phyloP scores from a whole-genome alignment of 78 protist species.

The Dictyostelium brefeldianum region DNA sequence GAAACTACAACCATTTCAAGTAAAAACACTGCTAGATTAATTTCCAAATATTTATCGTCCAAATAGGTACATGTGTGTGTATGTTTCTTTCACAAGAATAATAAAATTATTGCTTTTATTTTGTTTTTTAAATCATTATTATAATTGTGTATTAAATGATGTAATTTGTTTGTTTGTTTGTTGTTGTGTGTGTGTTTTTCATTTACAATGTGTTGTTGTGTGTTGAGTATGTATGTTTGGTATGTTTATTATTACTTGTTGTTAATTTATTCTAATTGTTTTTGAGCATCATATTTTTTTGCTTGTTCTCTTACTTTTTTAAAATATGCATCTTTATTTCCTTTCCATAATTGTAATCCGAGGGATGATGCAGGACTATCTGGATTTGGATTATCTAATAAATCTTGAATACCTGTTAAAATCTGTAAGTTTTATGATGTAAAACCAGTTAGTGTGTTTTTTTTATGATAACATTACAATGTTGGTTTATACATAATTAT shows the following conservation, averaged over 20 bases:
- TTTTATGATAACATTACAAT: background rate
- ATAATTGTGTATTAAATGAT: background rate
- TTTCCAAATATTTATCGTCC: slow-evolving; percentile 9
- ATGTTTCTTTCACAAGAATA: background rate
- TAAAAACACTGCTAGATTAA: slow-evolving; percentile 65
- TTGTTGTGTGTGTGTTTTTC: background rate
- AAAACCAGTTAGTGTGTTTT: background rate
- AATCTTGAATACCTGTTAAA: slow-evolving; percentile 96
- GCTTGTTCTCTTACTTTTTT: slow-evolving; percentile 71
- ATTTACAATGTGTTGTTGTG: background rate
- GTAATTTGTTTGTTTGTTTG: background rate
- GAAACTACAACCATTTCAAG: slow-evolving; percentile 51
- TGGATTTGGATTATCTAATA: slow-evolving; percentile 95
- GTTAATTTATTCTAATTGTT: background rate
- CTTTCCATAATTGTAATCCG: slow-evolving; percentile 81
- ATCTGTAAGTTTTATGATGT: slow-evolving; percentile 70
- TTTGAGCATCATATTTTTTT: slow-evolving; percentile 19
- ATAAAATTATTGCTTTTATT: background rate
- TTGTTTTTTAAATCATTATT: background rate
- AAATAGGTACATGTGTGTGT: background rate
- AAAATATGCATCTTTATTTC: slow-evolving; percentile 7
- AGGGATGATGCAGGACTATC: slow-evolving; percentile 94
- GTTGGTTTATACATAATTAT: too few relatives aligned
- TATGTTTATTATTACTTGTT: background rate
- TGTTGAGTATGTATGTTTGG: background rate